Evolutionary conservation across 2,329 filamentous ascomycete genomes (phyloP).

Genomic region (Penicillium sp.): DNA sequence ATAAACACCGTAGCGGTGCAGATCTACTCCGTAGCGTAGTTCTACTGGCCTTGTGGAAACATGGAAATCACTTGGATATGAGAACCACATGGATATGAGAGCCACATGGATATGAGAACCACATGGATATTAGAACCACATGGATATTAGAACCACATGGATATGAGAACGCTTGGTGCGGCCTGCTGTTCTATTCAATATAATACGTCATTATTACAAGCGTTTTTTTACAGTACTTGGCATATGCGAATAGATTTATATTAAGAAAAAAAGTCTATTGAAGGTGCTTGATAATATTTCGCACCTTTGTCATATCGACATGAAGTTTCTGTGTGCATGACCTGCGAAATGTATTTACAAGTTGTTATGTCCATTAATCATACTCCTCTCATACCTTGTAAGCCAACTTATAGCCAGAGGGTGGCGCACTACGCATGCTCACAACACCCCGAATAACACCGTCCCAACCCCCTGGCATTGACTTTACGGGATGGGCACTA

Average conservation of each 20-base stretch:
- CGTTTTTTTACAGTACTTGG: too few relatives aligned
- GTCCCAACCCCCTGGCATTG: constrained; percentile 14
- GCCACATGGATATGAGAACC: neutral
- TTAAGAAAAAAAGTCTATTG: too few relatives aligned
- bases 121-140: neutral
- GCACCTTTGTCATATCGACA: neutral
- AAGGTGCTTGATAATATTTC: too few relatives aligned
- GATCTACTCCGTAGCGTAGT: too few relatives aligned
- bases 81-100: too few relatives aligned
- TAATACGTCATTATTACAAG: too few relatives aligned
- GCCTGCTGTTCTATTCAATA: too few relatives aligned
- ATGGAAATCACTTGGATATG: neutral
- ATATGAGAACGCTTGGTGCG: neutral
- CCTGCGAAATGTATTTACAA: neutral
- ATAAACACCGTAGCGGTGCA: too few relatives aligned
- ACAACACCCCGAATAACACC: constrained; percentile 16
- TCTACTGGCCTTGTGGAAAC: too few relatives aligned
- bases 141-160: neutral
- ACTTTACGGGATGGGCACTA: constrained; percentile 16
- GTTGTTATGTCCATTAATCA: neutral
- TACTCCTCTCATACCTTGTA: neutral
- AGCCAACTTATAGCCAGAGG: constrained; percentile 18
- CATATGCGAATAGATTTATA: too few relatives aligned
- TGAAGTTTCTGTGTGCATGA: neutral
- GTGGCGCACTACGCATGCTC: constrained; percentile 10